phyloP scores from a whole-genome alignment of 441 rosid genomes.

The Flueggea neowawraea region DNA sequence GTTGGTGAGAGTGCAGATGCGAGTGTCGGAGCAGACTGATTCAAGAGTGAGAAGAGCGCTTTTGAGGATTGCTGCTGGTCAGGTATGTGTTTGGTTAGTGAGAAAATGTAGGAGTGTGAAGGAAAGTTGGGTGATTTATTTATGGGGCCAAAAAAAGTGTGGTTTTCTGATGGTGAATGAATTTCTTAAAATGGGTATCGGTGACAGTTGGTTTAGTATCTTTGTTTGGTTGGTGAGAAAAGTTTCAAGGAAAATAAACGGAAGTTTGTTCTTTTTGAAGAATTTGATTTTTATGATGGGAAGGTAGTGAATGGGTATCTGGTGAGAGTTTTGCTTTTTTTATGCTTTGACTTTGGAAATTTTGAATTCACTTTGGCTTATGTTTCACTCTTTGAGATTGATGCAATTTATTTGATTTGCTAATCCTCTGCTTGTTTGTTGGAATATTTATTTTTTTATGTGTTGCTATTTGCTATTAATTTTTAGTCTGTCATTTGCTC shows the following conservation, averaged over 20 bases:
- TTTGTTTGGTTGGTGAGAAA: too few species aligned
- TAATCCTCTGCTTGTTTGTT: neutral
- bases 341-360: too few species aligned
- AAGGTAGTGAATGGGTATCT: too few species aligned
- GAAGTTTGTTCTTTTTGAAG: too few species aligned
- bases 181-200: too few species aligned
- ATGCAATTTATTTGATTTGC: neutral
- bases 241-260: too few species aligned
- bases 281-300: too few species aligned
- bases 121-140: neutral
- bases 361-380: too few species aligned
- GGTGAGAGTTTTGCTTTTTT: too few species aligned
- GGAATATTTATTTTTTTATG: neutral
- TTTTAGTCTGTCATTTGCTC: neutral
- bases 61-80: slow-evolving; percentile 84
- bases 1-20: slow-evolving; percentile 89
- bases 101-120: neutral
- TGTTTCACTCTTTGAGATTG: too few species aligned
- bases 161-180: too few species aligned
- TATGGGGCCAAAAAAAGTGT: neutral
- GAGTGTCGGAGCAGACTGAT: slow-evolving; percentile 79
- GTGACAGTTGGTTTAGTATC: too few species aligned
- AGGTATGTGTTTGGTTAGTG: slow-evolving; percentile 41
- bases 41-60: slow-evolving; percentile 88
- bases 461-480: neutral